Evolutionary conservation across 2,329 filamentous ascomycete species (phyloP).

Genomic region (Aspergillus pseudotamarii): DNA sequence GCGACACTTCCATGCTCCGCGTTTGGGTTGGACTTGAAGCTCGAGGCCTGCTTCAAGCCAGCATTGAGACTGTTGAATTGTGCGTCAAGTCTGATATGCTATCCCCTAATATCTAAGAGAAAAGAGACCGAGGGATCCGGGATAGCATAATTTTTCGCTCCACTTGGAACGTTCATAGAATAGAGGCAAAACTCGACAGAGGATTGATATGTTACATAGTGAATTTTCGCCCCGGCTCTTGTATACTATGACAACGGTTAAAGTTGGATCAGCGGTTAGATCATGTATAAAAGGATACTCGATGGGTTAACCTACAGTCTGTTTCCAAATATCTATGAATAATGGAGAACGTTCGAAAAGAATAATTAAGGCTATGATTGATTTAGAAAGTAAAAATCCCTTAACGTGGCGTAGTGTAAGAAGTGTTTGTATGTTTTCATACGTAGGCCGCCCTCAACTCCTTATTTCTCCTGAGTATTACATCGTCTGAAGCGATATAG

Average conservation of each 20-base stretch:
- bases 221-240: neutral
- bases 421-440: neutral
- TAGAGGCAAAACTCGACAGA: neutral
- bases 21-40: conserved; percentile 92
- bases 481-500: neutral
- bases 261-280: neutral
- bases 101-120: conserved; percentile 74
- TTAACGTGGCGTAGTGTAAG: neutral
- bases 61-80: conserved; percentile 82
- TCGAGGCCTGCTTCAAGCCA: conserved; percentile 84
- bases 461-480: neutral
- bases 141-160: neutral
- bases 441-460: neutral
- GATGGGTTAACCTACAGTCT: neutral
- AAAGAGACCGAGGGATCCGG: neutral
- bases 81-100: conserved; percentile 90
- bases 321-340: neutral
- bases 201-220: neutral
- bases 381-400: neutral
- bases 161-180: neutral
- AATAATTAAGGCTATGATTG: neutral
- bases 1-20: conserved; percentile 82
- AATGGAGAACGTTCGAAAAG: neutral
- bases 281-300: neutral
- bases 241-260: neutral